Evolutionary conservation across 163 green algal species (phyloP).

Genomic region (Coccomyxa subellipsoidea): DNA sequence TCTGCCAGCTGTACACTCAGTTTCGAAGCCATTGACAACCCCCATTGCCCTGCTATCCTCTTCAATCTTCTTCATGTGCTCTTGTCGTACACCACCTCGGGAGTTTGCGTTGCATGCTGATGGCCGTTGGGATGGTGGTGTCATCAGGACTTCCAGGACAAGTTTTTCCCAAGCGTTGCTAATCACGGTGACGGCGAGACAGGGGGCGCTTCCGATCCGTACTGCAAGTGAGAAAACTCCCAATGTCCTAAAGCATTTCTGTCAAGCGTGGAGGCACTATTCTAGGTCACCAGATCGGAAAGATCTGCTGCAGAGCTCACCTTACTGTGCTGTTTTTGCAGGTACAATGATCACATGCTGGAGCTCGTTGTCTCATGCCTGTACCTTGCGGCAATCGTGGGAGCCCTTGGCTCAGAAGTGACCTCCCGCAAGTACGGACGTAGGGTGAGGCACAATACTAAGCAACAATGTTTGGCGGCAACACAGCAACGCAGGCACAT

Average conservation of each 20-base stretch:
- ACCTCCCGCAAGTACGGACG: conserved; percentile 32
- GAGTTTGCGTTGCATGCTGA: no score
- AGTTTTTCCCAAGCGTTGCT: neutral
- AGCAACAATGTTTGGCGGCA: no score
- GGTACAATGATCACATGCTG: conserved; percentile 46
- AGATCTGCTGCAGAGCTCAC: no score
- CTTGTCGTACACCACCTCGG: neutral
- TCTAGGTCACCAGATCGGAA: no score
- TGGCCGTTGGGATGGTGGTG: neutral
- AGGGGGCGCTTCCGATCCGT: neutral
- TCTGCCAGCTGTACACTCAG: neutral
- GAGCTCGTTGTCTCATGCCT: conserved; percentile 45
- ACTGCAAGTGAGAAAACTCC: neutral
- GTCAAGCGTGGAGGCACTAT: no score
- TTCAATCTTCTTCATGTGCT: neutral
- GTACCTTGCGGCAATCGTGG: conserved; percentile 42
- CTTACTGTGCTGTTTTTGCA: neutral
- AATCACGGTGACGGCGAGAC: neutral
- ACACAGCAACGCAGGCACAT: no score
- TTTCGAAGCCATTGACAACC: no score
- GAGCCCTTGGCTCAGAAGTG: conserved; percentile 19
- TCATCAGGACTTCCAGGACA: conserved; percentile 44
- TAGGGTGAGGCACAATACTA: conserved; percentile 33
- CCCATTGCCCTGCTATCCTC: no score
- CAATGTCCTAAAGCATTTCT: neutral